Conservation (phyloP, 352 stramenopile genomes). For the Globisporangium nodosum region DNA sequence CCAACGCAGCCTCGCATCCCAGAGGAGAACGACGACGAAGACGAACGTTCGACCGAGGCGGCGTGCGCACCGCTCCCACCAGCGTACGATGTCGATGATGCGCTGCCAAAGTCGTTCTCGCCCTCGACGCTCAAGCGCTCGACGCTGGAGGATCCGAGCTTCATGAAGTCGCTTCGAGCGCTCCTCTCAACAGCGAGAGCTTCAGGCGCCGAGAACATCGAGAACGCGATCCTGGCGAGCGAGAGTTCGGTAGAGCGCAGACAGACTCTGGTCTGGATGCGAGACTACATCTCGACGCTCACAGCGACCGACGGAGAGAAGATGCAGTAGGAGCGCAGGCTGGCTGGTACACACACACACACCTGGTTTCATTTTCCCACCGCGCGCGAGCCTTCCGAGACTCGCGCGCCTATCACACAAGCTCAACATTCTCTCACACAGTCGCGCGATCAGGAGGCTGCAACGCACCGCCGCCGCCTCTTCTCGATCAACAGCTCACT, state of each 20-base stretch:
- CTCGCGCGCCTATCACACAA: slow-evolving; percentile 11
- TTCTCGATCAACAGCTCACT: background rate
- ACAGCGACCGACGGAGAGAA: background rate
- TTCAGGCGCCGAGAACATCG: slow-evolving; percentile 9
- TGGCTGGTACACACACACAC: background rate
- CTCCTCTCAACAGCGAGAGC: slow-evolving; percentile 13
- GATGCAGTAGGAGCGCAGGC: background rate
- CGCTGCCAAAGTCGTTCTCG: background rate
- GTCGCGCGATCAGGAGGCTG: background rate
- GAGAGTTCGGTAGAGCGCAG: slow-evolving; percentile 4
- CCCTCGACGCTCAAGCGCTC: slow-evolving; percentile 10
- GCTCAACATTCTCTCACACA: slow-evolving; percentile 8
- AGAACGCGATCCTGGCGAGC: background rate
- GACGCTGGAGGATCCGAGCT: slow-evolving; percentile 33
- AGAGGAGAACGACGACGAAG: slow-evolving; percentile 25
- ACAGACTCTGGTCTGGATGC: slow-evolving; percentile 15
- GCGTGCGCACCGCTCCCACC: slow-evolving; percentile 18
- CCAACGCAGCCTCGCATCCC: background rate
- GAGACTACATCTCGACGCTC: slow-evolving; percentile 11
- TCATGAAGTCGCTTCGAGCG: slow-evolving; percentile 31
- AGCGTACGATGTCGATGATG: slow-evolving; percentile 16
- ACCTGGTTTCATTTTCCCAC: slow-evolving; percentile 1
- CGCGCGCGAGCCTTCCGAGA: background rate
- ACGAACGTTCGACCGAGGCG: slow-evolving; percentile 8
- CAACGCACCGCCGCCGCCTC: background rate